phyloP scores from a whole-genome alignment of 352 stramenopile genomes.

The Pythium myriotylum region DNA sequence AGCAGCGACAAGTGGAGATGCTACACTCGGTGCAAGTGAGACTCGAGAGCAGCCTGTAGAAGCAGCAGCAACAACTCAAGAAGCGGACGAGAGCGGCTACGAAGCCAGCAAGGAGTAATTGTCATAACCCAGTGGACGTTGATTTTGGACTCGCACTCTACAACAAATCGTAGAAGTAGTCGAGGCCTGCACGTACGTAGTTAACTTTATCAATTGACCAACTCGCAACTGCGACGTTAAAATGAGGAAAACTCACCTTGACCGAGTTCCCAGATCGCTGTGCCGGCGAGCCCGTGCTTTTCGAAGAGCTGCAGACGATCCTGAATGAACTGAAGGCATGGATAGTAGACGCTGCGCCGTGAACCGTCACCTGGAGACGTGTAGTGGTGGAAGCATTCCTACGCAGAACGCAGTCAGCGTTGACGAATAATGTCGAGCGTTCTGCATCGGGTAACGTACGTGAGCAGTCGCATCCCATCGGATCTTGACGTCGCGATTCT shows the following conservation, averaged over 20 bases:
- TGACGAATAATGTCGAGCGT: neutral
- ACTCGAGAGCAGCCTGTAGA: neutral
- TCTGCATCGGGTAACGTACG: slow-evolving; percentile 12
- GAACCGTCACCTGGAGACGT: slow-evolving; percentile 25
- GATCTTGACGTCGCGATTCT: slow-evolving; percentile 15
- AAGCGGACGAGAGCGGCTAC: slow-evolving; percentile 17
- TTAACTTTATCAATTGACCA: neutral
- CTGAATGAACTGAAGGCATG: slow-evolving; percentile 80
- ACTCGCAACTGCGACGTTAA: no score
- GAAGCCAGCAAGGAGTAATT: slow-evolving; percentile 13
- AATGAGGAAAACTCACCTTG: slow-evolving; percentile 65
- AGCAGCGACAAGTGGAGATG: neutral
- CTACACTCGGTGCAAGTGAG: neutral
- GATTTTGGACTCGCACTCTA: slow-evolving; percentile 17
- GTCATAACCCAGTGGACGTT: neutral
- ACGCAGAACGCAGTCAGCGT: neutral
- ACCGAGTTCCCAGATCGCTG: slow-evolving; percentile 78
- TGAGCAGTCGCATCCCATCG: slow-evolving; percentile 31
- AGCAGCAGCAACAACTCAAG: neutral
- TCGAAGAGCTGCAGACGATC: slow-evolving; percentile 66
- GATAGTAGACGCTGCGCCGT: slow-evolving; percentile 66
- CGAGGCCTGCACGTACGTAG: slow-evolving; percentile 50
- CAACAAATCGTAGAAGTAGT: slow-evolving; percentile 80
- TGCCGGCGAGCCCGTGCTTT: slow-evolving; percentile 44
- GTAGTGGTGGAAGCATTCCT: slow-evolving; percentile 78